Evolutionary conservation across 495 filamentous ascomycete species (phyloP).

Genomic region (Haplographium delicatum): DNA sequence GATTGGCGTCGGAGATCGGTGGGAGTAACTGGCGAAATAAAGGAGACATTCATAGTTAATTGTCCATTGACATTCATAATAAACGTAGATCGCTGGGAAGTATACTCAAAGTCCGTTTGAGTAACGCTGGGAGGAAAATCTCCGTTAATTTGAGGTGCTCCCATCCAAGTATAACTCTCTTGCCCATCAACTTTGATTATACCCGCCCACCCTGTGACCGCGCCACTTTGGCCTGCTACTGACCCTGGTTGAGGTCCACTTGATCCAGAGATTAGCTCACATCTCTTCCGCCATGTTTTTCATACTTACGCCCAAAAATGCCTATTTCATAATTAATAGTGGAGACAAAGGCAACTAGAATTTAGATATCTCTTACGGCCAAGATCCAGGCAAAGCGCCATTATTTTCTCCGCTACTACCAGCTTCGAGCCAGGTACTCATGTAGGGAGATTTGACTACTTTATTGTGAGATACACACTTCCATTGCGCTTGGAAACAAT

Average conservation of each 20-base stretch:
- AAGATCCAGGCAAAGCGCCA: conserved; percentile 63
- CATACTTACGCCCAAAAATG: conserved; percentile 24
- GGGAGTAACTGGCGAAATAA: conserved; percentile 84
- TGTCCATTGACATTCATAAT: conserved; percentile 65
- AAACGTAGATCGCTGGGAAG: conserved; percentile 82
- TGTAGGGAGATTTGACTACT: conserved; percentile 75
- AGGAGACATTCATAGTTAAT: conserved; percentile 69
- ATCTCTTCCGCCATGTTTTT: conserved; percentile 39
- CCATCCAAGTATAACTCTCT: conserved; percentile 59
- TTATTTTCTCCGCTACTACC: conserved; percentile 64
- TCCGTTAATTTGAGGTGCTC: conserved; percentile 30
- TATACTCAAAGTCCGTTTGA: conserved; percentile 61
- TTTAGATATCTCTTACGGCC: conserved; percentile 47
- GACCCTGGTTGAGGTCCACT: conserved; percentile 41
- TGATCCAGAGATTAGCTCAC: conserved; percentile 21
- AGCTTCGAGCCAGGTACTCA: conserved; percentile 73
- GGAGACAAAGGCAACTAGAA: too few relatives aligned
- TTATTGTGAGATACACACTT: neutral
- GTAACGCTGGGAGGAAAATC: conserved; percentile 27
- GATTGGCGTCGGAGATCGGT: conserved; percentile 81
- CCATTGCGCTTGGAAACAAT: neutral
- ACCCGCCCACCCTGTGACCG: conserved; percentile 73
- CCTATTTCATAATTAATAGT: too few relatives aligned
- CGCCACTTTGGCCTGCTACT: conserved; percentile 33
- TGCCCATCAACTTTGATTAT: conserved; percentile 47